Conservation (phyloP, 192 early-diverging fungal species). For the Backusella circina region DNA sequence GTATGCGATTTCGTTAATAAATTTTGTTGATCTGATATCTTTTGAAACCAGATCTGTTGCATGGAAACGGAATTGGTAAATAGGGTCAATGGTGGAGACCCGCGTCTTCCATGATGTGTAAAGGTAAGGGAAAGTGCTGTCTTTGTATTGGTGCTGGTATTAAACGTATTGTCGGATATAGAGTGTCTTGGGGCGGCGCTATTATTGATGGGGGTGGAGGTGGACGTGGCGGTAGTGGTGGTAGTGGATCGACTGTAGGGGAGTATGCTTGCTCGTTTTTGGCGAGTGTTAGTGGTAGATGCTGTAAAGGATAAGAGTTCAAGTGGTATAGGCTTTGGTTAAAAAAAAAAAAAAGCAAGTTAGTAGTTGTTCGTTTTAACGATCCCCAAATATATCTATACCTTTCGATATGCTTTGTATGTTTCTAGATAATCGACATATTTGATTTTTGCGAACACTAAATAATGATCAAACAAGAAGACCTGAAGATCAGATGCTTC, state of each 20-base stretch:
- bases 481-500: conserved; percentile 72
- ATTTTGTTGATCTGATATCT: conserved; percentile 63
- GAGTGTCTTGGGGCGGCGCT: conserved; percentile 1
- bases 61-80: conserved; percentile 68
- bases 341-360: not conserved
- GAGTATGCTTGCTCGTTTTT: conserved; percentile 27
- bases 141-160: not conserved
- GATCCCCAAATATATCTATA: conserved; percentile 22
- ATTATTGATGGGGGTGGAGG: not conserved
- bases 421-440: conserved; percentile 53
- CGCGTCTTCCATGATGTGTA: conserved; percentile 69
- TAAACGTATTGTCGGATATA: not conserved
- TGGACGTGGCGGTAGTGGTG: not conserved
- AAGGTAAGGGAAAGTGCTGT: conserved; percentile 64
- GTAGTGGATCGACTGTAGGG: conserved; percentile 21
- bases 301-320: conserved; percentile 60
- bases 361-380: too few relatives aligned
- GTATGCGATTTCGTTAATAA: conserved; percentile 30
- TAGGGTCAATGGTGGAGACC: conserved; percentile 57
- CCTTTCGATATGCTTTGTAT: conserved; percentile 56
- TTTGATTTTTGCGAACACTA: conserved; percentile 76
- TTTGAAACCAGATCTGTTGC: conserved; percentile 79
- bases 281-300: conserved; percentile 6
- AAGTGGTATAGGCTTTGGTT: conserved; percentile 69
- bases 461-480: conserved; percentile 86